A percentile compares a stretch with the other conserved stretches of the same genome.
These are phyloP conservation scores for Bryum argenteum DNA, from an alignment of 225 moss, liverwort and hornwort species.

Conservation along the genomic window DNA sequence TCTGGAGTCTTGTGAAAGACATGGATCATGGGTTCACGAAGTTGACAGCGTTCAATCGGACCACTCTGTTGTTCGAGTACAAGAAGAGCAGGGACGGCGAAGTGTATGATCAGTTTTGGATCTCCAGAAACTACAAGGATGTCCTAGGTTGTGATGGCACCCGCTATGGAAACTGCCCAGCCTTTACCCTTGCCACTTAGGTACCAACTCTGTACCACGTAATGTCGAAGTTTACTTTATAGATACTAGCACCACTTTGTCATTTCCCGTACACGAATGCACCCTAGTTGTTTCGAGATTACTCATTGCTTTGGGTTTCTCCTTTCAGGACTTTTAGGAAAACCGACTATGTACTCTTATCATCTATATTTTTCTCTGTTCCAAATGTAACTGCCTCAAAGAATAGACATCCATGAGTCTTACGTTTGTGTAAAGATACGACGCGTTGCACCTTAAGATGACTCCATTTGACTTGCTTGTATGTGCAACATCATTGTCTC, in stretches of 20 bases:
- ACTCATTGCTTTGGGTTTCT: not conserved
- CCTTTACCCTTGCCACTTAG: constrained; percentile 40
- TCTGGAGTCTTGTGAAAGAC: constrained; percentile 69
- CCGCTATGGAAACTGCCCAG: constrained; percentile 41
- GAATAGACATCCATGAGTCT: not conserved
- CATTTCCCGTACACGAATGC: not conserved
- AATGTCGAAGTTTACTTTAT: not conserved
- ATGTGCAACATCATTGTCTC: not conserved
- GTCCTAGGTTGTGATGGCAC: constrained; percentile 59
- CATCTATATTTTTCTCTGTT: constrained; percentile 4
- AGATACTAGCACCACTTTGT: constrained; percentile 2
- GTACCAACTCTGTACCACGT: constrained; percentile 1
- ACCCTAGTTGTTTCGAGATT: constrained; percentile 9
- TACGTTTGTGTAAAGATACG: not conserved
- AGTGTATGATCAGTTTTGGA: constrained; percentile 54
- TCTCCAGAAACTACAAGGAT: constrained; percentile 56
- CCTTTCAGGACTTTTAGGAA: constrained; percentile 18
- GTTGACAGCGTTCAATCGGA: constrained; percentile 56
- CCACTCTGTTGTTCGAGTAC: constrained; percentile 50
- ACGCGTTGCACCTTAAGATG: not conserved
- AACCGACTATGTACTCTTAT: not conserved
- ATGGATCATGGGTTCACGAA: constrained; percentile 60
- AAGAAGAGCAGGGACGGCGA: constrained; percentile 48
- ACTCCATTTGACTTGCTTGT: constrained; percentile 9
- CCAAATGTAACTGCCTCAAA: constrained; percentile 5